Conservation (phyloP, 2,329 filamentous ascomycete genomes). For the Ustulina deusta region DNA sequence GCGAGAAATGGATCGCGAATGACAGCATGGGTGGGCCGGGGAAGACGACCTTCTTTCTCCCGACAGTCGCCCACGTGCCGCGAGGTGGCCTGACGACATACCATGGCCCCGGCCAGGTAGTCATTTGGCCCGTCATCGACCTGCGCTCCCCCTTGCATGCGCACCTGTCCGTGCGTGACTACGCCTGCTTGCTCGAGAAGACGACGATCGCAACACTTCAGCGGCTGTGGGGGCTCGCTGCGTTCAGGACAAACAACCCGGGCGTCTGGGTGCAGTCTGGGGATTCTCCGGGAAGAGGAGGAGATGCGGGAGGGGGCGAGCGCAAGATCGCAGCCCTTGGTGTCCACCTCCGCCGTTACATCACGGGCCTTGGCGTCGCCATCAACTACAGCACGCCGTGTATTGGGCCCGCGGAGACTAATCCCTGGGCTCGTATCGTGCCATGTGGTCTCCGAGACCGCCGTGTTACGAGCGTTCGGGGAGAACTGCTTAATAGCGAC, state of each 20-base stretch:
- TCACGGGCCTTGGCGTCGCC: constrained; percentile 87
- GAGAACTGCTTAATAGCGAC: constrained; percentile 43
- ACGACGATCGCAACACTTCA: constrained; percentile 76
- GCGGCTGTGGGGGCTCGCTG: constrained; percentile 67
- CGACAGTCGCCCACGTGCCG: constrained; percentile 76
- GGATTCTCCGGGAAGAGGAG: constrained; percentile 17
- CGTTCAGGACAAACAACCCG: constrained; percentile 77
- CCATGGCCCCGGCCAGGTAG: constrained; percentile 92
- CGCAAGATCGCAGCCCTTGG: constrained; percentile 91
- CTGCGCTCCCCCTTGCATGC: constrained; percentile 70
- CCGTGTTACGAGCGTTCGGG: constrained; percentile 79
- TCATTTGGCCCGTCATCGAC: constrained; percentile 93
- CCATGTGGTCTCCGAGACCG: constrained; percentile 88
- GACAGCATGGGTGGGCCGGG: neutral
- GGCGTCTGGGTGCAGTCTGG: constrained; percentile 78
- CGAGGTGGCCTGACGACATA: constrained; percentile 94
- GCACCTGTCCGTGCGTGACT: constrained; percentile 76
- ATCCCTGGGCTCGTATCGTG: constrained; percentile 79
- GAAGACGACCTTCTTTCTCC: constrained; percentile 53
- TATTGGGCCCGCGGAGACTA: constrained; percentile 52
- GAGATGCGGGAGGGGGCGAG: constrained; percentile 51
- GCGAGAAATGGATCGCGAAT: constrained; percentile 36
- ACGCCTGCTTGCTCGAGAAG: constrained; percentile 82
- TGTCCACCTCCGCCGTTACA: constrained; percentile 87
- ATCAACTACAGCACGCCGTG: constrained; percentile 78